A percentile compares a stretch with the other conserved stretches of the same genome.
Evolutionary conservation across 179 eudicot species (phyloP).

Genomic region (Heliamphora pulchella): DNA sequence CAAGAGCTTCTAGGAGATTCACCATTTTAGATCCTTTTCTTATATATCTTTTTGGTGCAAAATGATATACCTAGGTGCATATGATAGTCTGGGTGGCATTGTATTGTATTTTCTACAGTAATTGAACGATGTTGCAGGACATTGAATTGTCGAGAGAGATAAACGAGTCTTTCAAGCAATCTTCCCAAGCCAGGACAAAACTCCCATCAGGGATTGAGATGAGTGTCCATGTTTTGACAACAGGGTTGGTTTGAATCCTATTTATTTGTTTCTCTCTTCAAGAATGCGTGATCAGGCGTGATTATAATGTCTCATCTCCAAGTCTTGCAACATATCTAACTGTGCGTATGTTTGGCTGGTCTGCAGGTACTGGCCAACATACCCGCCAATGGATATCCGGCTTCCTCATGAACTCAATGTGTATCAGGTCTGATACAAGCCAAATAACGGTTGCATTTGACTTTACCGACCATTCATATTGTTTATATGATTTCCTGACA

Average conservation of each 20-base stretch:
- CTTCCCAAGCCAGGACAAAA: conserved; percentile 93
- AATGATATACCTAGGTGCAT: neutral
- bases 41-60: neutral
- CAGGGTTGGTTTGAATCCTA: conserved; percentile 50
- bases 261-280: conserved; percentile 1
- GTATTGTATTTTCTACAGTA: neutral
- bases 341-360: conserved; percentile 11
- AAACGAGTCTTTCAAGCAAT: conserved; percentile 93
- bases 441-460: neutral
- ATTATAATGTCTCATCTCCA: neutral
- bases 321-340: neutral
- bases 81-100: neutral
- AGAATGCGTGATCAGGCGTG: neutral
- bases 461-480: neutral
- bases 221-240: conserved; percentile 97
- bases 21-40: neutral
- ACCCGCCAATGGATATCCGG: conserved; percentile 95
- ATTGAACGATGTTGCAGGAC: conserved; percentile 47
- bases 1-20: neutral
- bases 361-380: conserved; percentile 97
- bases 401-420: conserved; percentile 93
- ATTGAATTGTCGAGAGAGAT: conserved; percentile 91
- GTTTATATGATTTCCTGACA: conserved; percentile 1
- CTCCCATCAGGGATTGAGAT: conserved; percentile 97
- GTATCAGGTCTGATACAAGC: conserved; percentile 64